A percentile compares a stretch with the other conserved stretches of the same genome.
These are phyloP conservation scores for Ophidiomyces ophidiicola DNA, from an alignment of 2,329 filamentous ascomycete genomes.

Conservation along the genomic window DNA sequence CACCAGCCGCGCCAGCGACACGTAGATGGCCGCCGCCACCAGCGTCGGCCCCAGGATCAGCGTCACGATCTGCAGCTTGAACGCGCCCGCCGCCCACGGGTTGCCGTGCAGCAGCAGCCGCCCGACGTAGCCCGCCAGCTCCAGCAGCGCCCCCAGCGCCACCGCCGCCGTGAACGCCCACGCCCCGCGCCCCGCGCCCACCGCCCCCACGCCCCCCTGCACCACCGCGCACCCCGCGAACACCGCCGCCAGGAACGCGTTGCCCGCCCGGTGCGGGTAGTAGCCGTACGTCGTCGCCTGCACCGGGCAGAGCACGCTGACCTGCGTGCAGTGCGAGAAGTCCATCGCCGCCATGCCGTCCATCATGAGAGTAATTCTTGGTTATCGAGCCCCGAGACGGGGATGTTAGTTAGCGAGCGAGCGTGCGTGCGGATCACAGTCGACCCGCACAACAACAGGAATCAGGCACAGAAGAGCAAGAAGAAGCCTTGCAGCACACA, in stretches of 20 bases:
- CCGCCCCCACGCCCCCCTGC: constrained; percentile 39
- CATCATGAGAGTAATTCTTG: constrained; percentile 1
- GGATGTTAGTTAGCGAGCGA: neutral
- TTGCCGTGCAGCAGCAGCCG: constrained; percentile 43
- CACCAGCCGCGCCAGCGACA: constrained; percentile 47
- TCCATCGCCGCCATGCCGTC: too few species aligned
- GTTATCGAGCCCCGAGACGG: neutral
- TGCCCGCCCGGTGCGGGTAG: constrained; percentile 40
- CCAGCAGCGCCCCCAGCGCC: constrained; percentile 38
- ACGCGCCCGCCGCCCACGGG: constrained; percentile 38
- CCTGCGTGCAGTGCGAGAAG: constrained; percentile 11
- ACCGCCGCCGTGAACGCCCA: constrained; percentile 46
- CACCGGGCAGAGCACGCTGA: constrained; percentile 30
- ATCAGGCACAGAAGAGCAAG: too few species aligned
- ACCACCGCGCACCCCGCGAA: constrained; percentile 39
- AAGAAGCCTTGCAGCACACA: neutral
- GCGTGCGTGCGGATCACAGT: too few species aligned
- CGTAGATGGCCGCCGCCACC: constrained; percentile 43
- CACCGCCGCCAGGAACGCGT: constrained; percentile 42
- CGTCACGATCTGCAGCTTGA: constrained; percentile 44
- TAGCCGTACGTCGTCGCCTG: constrained; percentile 43
- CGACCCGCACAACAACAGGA: too few species aligned
- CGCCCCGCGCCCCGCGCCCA: constrained; percentile 42
- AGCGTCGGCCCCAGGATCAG: constrained; percentile 48
- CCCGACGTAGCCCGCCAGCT: constrained; percentile 45